These are phyloP conservation scores for Globisporangium nodosum DNA, from an alignment of 352 stramenopile genomes.

Conservation along the genomic window DNA sequence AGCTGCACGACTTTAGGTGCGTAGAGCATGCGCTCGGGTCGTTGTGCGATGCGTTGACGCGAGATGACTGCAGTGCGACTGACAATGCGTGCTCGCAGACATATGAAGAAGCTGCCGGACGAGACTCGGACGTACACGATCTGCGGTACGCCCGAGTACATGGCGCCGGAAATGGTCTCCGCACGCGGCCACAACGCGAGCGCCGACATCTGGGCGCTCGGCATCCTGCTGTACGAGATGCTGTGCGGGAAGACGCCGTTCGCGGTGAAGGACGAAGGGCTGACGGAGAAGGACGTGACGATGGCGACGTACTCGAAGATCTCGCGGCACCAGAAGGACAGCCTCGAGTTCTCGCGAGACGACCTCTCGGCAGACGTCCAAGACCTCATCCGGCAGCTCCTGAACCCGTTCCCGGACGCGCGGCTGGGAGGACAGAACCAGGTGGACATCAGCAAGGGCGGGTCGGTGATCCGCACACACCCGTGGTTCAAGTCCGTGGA, in stretches of 20 bases:
- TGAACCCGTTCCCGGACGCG: conserved; percentile 66
- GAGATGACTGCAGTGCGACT: neutral
- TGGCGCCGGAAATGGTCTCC: conserved; percentile 86
- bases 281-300: conserved; percentile 77
- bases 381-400: conserved; percentile 57
- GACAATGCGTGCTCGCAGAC: conserved; percentile 13
- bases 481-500: conserved; percentile 76
- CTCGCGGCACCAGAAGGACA: conserved; percentile 61
- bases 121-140: conserved; percentile 82
- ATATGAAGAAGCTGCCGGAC: conserved; percentile 82
- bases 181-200: conserved; percentile 69
- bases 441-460: conserved; percentile 72
- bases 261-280: conserved; percentile 47
- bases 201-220: conserved; percentile 83
- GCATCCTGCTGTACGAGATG: conserved; percentile 86
- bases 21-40: neutral
- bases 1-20: conserved; percentile 80
- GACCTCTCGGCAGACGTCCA: conserved; percentile 51
- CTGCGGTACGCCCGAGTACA: conserved; percentile 86
- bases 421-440: conserved; percentile 66
- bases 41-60: neutral
- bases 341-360: conserved; percentile 42
- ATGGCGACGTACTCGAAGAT: conserved; percentile 88
- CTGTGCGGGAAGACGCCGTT: conserved; percentile 86
- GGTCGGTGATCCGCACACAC: conserved; percentile 73